phyloP scores from a whole-genome alignment of 129 eudicot genomes.

The Chrysanthemum seticuspe region DNA sequence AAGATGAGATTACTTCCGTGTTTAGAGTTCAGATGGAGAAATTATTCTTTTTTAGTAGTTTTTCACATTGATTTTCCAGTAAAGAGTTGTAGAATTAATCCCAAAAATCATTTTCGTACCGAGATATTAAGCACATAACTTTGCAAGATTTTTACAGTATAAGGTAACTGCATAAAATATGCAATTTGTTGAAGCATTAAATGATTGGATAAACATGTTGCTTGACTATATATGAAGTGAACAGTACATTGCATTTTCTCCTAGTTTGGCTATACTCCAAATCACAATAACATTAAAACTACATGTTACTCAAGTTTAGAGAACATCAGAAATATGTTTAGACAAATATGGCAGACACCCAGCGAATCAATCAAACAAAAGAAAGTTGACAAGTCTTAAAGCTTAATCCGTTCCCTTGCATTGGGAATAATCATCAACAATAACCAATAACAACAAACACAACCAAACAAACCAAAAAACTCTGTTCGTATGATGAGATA shows the following conservation, averaged over 20 bases:
- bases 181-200: too few species aligned
- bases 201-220: too few species aligned
- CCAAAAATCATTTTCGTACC: constrained; percentile 21
- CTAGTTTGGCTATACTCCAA: background rate
- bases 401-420: constrained; percentile 27
- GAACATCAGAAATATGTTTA: constrained; percentile 7
- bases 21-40: constrained; percentile 25
- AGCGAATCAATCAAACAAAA: constrained; percentile 36
- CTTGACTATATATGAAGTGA: too few species aligned
- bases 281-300: background rate
- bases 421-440: constrained; percentile 27
- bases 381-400: constrained; percentile 25
- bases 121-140: constrained; percentile 2
- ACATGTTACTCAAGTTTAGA: constrained; percentile 6
- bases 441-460: constrained; percentile 34
- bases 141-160: background rate
- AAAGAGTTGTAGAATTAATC: constrained; percentile 39
- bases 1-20: constrained; percentile 13
- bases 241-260: too few species aligned
- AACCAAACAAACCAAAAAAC: constrained; percentile 34
- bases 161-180: too few species aligned
- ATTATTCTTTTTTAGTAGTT: constrained; percentile 10
- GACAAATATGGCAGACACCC: constrained; percentile 33
- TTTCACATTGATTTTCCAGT: constrained; percentile 37
- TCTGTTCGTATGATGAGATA: constrained; percentile 4